Evolutionary conservation across 23 red algal species (phyloP), one percentile per base, ranked within the genome.

Genomic region (Chondrus crispus): DNA sequence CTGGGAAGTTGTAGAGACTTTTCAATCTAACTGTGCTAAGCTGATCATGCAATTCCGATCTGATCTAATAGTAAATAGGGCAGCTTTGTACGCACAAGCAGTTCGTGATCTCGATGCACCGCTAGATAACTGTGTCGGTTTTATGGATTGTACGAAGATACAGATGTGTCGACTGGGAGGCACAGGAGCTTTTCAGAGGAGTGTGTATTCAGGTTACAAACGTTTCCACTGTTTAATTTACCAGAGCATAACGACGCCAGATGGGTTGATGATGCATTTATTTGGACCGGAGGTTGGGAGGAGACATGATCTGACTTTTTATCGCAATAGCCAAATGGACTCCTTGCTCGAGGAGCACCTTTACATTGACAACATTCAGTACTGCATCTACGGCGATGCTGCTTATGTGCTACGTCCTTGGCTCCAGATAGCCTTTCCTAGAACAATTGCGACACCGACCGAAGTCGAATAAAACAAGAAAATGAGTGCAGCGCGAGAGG

Each of bases 41-140:
- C 44, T 64, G 33, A 46, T 85, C 5, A 28, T 37, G n/a, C 36
- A 35, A 33, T 62, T 5, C 30, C 79, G 79, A n/a, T 40, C 49
- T 32, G 52, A 54, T 42, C 52, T 84, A 29, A 54, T 84, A 28
- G 33, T 38, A 26, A 14, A 84, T n/a, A 38, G 79, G 36, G 79
- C 79, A 35, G 79, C 38, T 29, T 60, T 62, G 47, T 84, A 84
- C 18, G 52, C 47, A 30, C n/a, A 20, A 63, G 47, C 49, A 29
- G 41, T 84, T n/a, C 43, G 30, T 40, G 46, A 54, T 19, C 26
- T 35, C n/a, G 7, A 5, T 36, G 47, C 79, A 84, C 36, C 79
- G 14, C 36, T 84, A 46, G 49, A 84, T 63, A 84, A 84, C 46
- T 84, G 79, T 62, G 54, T 84, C 29, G 79, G 79, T 51, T 84